Conservation (phyloP, 2,329 filamentous ascomycete species). For the Didymella arachidicola region DNA sequence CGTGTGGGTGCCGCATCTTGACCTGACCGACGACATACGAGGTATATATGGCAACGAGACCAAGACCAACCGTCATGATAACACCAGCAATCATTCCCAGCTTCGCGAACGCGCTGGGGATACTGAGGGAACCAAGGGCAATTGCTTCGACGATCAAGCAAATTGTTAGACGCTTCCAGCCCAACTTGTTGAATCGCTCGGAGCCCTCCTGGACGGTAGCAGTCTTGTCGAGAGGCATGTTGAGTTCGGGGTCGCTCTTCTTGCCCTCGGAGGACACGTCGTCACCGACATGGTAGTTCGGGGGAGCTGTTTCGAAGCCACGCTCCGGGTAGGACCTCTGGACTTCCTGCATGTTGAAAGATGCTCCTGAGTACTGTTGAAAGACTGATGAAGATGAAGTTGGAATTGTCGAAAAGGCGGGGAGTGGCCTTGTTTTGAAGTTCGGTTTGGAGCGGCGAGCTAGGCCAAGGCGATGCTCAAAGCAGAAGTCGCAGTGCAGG, state of each 20-base stretch:
- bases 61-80: constrained; percentile 57
- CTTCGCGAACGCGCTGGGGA: constrained; percentile 56
- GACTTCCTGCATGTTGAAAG: constrained; percentile 34
- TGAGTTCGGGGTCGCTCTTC: constrained; percentile 46
- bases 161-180: constrained; percentile 61
- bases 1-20: constrained; percentile 65
- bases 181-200: constrained; percentile 52
- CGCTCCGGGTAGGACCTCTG: constrained; percentile 22
- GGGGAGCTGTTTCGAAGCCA: constrained; percentile 25
- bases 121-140: constrained; percentile 57
- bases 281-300: constrained; percentile 32
- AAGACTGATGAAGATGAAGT: constrained; percentile 2
- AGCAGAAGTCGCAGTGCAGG: constrained; percentile 34
- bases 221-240: constrained; percentile 41
- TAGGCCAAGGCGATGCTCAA: constrained; percentile 23
- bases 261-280: constrained; percentile 39
- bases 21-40: constrained; percentile 69
- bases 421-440: constrained; percentile 27
- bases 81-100: constrained; percentile 58
- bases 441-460: constrained; percentile 21
- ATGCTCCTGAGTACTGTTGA: constrained; percentile 1
- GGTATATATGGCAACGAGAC: constrained; percentile 67
- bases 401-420: constrained; percentile 10
- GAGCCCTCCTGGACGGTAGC: constrained; percentile 47
- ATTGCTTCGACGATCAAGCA: constrained; percentile 61